phyloP scores from a whole-genome alignment of 2,329 filamentous ascomycete genomes.

The Aspergillus pseudoglaucus region DNA sequence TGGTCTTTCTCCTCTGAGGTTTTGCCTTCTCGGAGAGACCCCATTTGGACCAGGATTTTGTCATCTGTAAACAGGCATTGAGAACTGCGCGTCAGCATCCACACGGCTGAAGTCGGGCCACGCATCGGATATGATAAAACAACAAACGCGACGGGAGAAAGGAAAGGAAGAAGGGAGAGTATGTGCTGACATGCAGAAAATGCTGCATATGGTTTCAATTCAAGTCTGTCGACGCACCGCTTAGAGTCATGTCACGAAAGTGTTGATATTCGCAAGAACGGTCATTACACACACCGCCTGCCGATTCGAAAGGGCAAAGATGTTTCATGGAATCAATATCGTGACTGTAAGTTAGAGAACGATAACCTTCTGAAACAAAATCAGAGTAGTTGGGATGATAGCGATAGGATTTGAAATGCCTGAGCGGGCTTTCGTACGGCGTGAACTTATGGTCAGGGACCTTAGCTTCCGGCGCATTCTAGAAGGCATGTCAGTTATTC shows the following conservation, averaged over 20 bases:
- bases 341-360: conserved; percentile 90
- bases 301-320: conserved; percentile 70
- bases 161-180: conserved; percentile 16
- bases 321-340: conserved; percentile 69
- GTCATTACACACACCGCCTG: conserved; percentile 67
- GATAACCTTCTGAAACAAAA: conserved; percentile 67
- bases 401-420: conserved; percentile 77
- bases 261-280: conserved; percentile 70
- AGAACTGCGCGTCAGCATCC: conserved; percentile 34
- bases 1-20: conserved; percentile 38
- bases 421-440: conserved; percentile 78
- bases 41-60: conserved; percentile 46
- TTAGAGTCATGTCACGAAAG: conserved; percentile 64
- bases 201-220: conserved; percentile 17
- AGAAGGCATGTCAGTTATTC: conserved; percentile 20
- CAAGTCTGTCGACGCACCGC: conserved; percentile 59
- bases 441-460: conserved; percentile 35
- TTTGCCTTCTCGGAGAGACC: conserved; percentile 40
- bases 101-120: conserved; percentile 20
- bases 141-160: conserved; percentile 2
- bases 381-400: conserved; percentile 74
- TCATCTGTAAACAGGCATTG: conserved; percentile 42
- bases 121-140: conserved; percentile 7
- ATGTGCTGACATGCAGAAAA: conserved; percentile 11
- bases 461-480: conserved; percentile 19